Evolutionary conservation across 768 basidiomycete species (phyloP), one percentile per base, ranked within the genome.

Genomic region (Kwoniella europaea): DNA sequence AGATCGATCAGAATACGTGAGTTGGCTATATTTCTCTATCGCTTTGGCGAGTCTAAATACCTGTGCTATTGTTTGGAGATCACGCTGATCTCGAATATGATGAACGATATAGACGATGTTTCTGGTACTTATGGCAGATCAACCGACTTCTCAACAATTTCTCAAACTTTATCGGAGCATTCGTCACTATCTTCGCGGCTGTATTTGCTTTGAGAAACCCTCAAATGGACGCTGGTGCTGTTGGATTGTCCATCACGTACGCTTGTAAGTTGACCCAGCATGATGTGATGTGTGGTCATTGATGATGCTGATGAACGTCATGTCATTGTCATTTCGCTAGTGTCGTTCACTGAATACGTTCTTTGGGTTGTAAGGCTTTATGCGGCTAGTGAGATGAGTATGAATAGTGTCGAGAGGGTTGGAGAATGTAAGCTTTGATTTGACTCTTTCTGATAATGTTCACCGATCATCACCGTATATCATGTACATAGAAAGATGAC

Each of bases 361-460:
- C 77, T 86, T n/a, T 86, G 85, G 85, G 76, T 85, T 29, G 84
- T 85, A 1, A 75, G 85, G 7, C 74, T 85, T 9, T 85, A 82
- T 57, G 80, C 83, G 2, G 75, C 79, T 1, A 68, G 68, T 52
- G 79, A 83, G 59, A 82, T 82, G 77, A 64, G 76, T 13, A 79
- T 83, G 72, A 85, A 85, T 76, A 79, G 77, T 41, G 77, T 98
- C 18, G 85, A 86, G 71, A 78, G 85, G 1, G 76, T 86, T 1
- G 72, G 77, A 27, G 85, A 85, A 63, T 85, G 80, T 82, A 61
- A 73, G 82, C 74, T 12, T 4, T 20, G 4, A 2, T 56, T 2
- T 10, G 24, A 13, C 24, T 50, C 4, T 46, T 12, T 27, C 22
- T 27, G 6, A 6, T 4, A 9, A 6, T 35, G 6, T 35, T 35